A percentile compares a stretch with the other conserved stretches of the same genome.
phyloP scores from a whole-genome alignment of 2,329 filamentous ascomycete genomes.

The Phaeosphaeriaceae sp. region DNA sequence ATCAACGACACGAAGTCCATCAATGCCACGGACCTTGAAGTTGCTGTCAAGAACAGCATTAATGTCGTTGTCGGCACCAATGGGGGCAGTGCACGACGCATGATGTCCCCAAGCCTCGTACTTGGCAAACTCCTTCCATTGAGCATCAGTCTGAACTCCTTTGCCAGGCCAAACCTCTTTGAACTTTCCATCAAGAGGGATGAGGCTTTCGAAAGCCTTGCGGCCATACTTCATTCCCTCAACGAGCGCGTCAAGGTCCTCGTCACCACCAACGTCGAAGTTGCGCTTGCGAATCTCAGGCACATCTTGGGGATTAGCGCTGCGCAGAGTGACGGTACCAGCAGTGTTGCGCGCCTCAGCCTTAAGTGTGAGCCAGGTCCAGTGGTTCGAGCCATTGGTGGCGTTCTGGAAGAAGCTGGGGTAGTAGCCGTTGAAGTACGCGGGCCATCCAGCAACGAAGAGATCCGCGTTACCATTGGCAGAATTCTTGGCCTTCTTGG shows the following conservation, averaged over 20 bases:
- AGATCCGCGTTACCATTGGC: constrained; percentile 59
- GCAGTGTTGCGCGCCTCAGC: constrained; percentile 67
- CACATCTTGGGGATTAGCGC: constrained; percentile 67
- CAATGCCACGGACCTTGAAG: constrained; percentile 62
- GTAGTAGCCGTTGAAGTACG: constrained; percentile 63
- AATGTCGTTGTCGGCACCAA: constrained; percentile 59
- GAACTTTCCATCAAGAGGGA: constrained; percentile 56
- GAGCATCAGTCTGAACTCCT: constrained; percentile 52
- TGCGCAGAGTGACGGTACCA: constrained; percentile 68
- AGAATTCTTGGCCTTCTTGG: constrained; percentile 46
- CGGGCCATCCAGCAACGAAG: constrained; percentile 62
- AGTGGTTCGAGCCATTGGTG: constrained; percentile 54
- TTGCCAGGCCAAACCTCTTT: constrained; percentile 59
- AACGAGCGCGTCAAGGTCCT: constrained; percentile 61
- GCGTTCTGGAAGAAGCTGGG: constrained; percentile 60
- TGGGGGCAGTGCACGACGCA: constrained; percentile 64
- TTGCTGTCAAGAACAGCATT: constrained; percentile 63
- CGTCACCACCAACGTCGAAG: constrained; percentile 23
- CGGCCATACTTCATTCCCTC: constrained; percentile 65
- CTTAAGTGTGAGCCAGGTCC: constrained; percentile 64
- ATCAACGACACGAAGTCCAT: constrained; percentile 60
- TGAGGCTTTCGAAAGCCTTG: constrained; percentile 46
- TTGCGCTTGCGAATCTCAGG: constrained; percentile 60
- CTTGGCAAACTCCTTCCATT: constrained; percentile 48
- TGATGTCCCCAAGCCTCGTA: constrained; percentile 59